Conservation (phyloP, 2,329 filamentous ascomycete genomes). For the Cercospora beticola region DNA sequence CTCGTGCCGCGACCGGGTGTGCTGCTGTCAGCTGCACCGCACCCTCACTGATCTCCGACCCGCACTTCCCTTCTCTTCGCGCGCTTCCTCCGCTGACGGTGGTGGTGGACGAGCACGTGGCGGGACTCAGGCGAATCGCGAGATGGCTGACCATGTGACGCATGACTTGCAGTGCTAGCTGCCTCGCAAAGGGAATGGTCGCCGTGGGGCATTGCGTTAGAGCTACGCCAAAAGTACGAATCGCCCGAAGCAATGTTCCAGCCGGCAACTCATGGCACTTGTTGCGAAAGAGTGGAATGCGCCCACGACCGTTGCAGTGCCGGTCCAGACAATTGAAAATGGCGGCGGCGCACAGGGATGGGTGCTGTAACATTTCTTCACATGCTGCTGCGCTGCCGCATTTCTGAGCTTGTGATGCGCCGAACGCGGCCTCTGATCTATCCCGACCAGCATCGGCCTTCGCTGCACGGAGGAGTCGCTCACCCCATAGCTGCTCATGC, state of each 20-base stretch:
- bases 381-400: background rate
- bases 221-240: background rate
- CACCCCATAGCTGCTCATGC: background rate
- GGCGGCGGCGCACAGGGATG: background rate
- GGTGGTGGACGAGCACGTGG: background rate
- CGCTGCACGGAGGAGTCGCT: background rate
- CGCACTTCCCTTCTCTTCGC: no score
- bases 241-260: background rate
- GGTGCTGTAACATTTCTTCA: background rate
- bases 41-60: background rate
- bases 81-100: background rate
- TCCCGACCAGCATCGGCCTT: background rate
- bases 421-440: background rate
- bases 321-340: background rate
- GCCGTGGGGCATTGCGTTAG: background rate
- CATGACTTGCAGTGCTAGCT: constrained; percentile 12
- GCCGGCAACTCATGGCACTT: background rate
- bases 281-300: background rate
- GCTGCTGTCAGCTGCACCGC: background rate
- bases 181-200: constrained; percentile 12
- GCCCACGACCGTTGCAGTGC: background rate
- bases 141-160: constrained; percentile 12
- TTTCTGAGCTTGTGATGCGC: background rate
- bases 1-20: background rate
- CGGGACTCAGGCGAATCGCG: background rate